phyloP scores from a whole-genome alignment of 1,139 yeast genomes.

The Saccharomyces hybrid region DNA sequence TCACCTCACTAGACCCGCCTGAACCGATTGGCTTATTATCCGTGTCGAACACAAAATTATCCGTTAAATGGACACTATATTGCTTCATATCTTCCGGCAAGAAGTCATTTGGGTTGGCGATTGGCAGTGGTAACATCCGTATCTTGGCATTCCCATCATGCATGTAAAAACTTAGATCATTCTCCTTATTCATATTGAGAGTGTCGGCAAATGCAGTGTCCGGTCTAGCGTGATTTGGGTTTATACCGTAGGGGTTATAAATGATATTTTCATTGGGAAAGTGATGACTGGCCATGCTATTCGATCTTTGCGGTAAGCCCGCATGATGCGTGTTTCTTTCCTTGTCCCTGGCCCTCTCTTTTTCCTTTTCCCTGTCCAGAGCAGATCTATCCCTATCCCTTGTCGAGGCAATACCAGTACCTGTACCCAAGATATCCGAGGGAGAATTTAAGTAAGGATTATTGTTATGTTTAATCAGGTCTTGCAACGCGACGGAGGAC shows the following conservation, averaged over 20 bases:
- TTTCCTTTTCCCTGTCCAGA: not conserved
- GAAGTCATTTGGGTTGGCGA: constrained; percentile 59
- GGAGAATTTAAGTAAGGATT: constrained; percentile 3
- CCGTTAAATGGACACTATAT: constrained; percentile 46
- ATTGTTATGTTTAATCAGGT: constrained; percentile 4
- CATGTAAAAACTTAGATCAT: constrained; percentile 24
- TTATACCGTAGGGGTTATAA: constrained; percentile 32
- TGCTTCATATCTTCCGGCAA: constrained; percentile 52
- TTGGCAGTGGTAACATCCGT: constrained; percentile 54
- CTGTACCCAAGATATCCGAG: constrained; percentile 13
- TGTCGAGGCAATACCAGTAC: constrained; percentile 24
- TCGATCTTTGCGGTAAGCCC: constrained; percentile 10
- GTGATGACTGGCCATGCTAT: constrained; percentile 9
- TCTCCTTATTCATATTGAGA: constrained; percentile 7
- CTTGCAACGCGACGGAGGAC: constrained; percentile 5
- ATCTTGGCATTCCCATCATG: constrained; percentile 35
- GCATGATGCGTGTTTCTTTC: constrained; percentile 9
- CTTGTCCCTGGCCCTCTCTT: constrained; percentile 1
- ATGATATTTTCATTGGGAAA: constrained; percentile 16
- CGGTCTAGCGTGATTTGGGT: constrained; percentile 15
- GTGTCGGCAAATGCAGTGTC: constrained; percentile 13
- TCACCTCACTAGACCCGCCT: constrained; percentile 69
- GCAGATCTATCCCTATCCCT: constrained; percentile 9
- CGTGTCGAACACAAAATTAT: constrained; percentile 47
- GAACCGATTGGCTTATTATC: constrained; percentile 48